phyloP scores from a whole-genome alignment of 805 yeast species.

The Metschnikowia baotianmanensis region DNA sequence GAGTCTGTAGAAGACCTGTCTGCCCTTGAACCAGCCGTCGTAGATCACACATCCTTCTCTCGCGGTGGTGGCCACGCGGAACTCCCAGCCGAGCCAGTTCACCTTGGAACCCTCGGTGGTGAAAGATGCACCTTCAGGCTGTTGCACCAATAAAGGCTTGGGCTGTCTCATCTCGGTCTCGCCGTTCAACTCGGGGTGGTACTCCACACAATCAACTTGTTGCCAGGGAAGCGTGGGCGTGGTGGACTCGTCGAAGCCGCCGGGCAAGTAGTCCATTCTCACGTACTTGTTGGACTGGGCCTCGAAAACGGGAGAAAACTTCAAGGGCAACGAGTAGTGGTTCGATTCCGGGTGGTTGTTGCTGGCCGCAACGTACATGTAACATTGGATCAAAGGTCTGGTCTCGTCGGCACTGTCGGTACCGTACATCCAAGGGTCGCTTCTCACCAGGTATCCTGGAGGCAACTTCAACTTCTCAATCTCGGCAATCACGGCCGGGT shows the following conservation, averaged over 20 bases:
- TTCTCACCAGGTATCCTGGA: constrained; percentile 48
- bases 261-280: constrained; percentile 72
- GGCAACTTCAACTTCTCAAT: constrained; percentile 67
- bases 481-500: constrained; percentile 62
- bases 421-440: constrained; percentile 79
- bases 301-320: constrained; percentile 72
- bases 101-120: constrained; percentile 56
- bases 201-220: constrained; percentile 60
- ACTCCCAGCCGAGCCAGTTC: constrained; percentile 80
- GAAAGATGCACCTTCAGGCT: constrained; percentile 82
- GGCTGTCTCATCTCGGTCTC: constrained; percentile 50
- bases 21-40: constrained; percentile 71
- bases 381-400: constrained; percentile 63
- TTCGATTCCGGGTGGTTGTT: constrained; percentile 65
- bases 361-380: constrained; percentile 68
- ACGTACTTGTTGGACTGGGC: constrained; percentile 56
- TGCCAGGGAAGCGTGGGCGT: constrained; percentile 61
- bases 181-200: constrained; percentile 68
- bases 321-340: constrained; percentile 72
- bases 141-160: constrained; percentile 65
- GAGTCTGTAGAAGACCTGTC: constrained; percentile 70
- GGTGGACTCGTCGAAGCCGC: constrained; percentile 64
- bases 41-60: constrained; percentile 81
- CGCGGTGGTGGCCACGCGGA: constrained; percentile 63
- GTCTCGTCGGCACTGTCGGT: constrained; percentile 62